A percentile compares a stretch with the other conserved stretches of the same genome.
Conservation (phyloP, 2,329 filamentous ascomycete species). For the Cladosporium velox region DNA sequence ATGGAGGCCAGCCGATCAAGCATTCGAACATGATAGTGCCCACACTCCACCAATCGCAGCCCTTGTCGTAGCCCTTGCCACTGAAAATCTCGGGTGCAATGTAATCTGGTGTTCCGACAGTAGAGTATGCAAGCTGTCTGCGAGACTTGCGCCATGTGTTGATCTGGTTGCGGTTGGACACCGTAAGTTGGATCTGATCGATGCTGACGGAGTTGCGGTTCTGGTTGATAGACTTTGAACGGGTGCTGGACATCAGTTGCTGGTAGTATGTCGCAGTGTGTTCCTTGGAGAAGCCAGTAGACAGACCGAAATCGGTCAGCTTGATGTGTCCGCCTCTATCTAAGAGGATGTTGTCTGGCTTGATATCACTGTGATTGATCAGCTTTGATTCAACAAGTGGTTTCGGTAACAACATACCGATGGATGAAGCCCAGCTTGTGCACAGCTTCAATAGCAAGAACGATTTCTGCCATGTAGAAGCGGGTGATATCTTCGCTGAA, state of each 20-base stretch:
- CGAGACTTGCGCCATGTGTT: constrained; percentile 98
- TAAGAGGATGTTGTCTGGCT: constrained; percentile 96
- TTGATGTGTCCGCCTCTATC: constrained; percentile 97
- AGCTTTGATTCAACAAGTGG: constrained; percentile 10
- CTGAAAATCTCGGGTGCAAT: constrained; percentile 98
- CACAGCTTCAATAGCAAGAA: constrained; percentile 96
- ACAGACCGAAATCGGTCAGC: constrained; percentile 95
- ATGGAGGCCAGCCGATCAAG: constrained; percentile 96
- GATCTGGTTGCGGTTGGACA: constrained; percentile 96
- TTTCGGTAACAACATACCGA: constrained; percentile 60
- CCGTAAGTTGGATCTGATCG: constrained; percentile 96
- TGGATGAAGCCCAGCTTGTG: constrained; percentile 98
- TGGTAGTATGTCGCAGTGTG: constrained; percentile 99
- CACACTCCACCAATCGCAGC: constrained; percentile 99
- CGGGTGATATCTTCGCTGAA: constrained; percentile 98
- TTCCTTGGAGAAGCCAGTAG: constrained; percentile 95
- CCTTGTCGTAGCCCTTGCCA: constrained; percentile 91
- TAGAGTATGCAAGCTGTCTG: constrained; percentile 95
- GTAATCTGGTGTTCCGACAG: constrained; percentile 96
- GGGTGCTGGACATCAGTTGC: constrained; percentile 72
- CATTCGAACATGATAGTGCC: constrained; percentile 99
- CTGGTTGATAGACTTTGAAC: constrained; percentile 46
- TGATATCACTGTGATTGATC: constrained; percentile 76
- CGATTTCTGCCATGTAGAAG: constrained; percentile 98
- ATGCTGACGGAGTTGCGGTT: constrained; percentile 94